These are phyloP conservation scores for Talaromyces funiculosus DNA, from an alignment of 2,329 filamentous ascomycete genomes.

Conservation along the genomic window DNA sequence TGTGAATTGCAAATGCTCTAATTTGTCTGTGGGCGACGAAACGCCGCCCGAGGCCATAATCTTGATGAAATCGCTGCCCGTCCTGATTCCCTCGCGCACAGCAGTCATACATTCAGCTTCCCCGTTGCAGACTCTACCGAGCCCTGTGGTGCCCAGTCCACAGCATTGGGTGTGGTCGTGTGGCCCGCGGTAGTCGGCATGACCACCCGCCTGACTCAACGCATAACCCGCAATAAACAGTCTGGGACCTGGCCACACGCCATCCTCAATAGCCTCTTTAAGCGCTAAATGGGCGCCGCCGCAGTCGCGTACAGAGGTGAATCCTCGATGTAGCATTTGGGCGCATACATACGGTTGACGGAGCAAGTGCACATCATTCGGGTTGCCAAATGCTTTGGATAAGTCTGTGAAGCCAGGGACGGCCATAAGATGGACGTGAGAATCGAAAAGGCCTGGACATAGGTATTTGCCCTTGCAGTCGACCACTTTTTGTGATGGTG, in stretches of 20 bases:
- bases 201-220: constrained; percentile 55
- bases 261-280: constrained; percentile 50
- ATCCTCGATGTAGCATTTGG: constrained; percentile 53
- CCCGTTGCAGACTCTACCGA: constrained; percentile 48
- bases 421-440: constrained; percentile 47
- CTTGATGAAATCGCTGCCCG: constrained; percentile 57
- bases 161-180: constrained; percentile 44
- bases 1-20: constrained; percentile 54
- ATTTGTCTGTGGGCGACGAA: constrained; percentile 49
- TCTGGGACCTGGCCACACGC: constrained; percentile 50
- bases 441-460: constrained; percentile 49
- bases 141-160: constrained; percentile 34
- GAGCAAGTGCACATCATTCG: constrained; percentile 3
- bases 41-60: constrained; percentile 58
- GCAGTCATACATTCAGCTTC: constrained; percentile 50
- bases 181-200: constrained; percentile 47
- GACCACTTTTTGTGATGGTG: background rate
- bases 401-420: constrained; percentile 34
- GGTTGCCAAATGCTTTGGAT: background rate
- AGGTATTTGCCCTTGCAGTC: constrained; percentile 21
- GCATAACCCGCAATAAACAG: constrained; percentile 52
- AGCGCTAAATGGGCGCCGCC: constrained; percentile 53
- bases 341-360: constrained; percentile 16
- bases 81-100: constrained; percentile 51
- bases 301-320: constrained; percentile 55